Conservation (phyloP, 2,329 filamentous ascomycete species). For the Colletotrichum shisoi region DNA sequence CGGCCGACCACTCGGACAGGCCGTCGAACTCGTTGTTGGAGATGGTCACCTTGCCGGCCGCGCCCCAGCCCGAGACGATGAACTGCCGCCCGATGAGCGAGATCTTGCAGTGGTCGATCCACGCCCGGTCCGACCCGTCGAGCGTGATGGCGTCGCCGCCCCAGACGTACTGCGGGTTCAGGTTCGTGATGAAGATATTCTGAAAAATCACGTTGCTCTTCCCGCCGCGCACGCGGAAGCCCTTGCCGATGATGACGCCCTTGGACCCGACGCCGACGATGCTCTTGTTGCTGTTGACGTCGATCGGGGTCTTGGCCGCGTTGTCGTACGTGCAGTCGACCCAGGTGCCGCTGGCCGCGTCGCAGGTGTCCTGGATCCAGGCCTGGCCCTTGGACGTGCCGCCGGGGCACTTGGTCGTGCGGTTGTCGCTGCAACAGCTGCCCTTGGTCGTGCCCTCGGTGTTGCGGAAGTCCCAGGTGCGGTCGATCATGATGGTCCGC, state of each 20-base stretch:
- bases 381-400: slow-evolving; percentile 40
- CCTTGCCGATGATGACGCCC: slow-evolving; percentile 49
- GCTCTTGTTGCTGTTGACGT: slow-evolving; percentile 46
- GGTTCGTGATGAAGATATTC: slow-evolving; percentile 56
- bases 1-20: slow-evolving; percentile 44
- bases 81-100: slow-evolving; percentile 54
- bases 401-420: slow-evolving; percentile 44
- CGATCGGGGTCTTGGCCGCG: slow-evolving; percentile 42
- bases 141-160: slow-evolving; percentile 51
- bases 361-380: slow-evolving; percentile 43
- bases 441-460: slow-evolving; percentile 42
- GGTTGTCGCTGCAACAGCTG: slow-evolving; percentile 44
- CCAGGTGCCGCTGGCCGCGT: slow-evolving; percentile 41
- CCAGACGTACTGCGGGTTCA: slow-evolving; percentile 51
- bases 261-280: slow-evolving; percentile 43
- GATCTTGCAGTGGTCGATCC: slow-evolving; percentile 52
- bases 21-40: slow-evolving; percentile 54
- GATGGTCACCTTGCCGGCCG: slow-evolving; percentile 47
- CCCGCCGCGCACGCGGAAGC: slow-evolving; percentile 54
- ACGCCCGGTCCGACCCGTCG: slow-evolving; percentile 43
- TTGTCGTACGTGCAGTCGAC: slow-evolving; percentile 44
- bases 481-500: slow-evolving; percentile 50
- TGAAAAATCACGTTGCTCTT: slow-evolving; percentile 56
- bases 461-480: slow-evolving; percentile 44
- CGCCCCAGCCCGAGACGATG: slow-evolving; percentile 50